These are phyloP conservation scores for Eremothecium sinecaudum DNA, from an alignment of 1,139 yeast species.

Conservation along the genomic window DNA sequence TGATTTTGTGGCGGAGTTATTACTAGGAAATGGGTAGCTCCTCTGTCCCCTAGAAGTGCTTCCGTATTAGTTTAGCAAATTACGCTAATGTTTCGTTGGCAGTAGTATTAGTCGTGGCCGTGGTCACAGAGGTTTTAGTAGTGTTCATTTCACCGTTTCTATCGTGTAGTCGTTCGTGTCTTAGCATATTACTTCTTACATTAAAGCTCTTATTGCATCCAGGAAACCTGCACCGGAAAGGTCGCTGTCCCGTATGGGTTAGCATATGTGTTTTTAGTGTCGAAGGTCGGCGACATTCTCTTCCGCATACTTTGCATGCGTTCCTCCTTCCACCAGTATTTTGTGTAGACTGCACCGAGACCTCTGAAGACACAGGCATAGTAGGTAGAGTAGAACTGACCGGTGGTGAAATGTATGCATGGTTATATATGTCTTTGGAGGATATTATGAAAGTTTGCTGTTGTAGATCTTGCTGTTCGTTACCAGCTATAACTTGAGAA, in stretches of 20 bases:
- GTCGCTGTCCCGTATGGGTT: constrained; percentile 7
- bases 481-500: constrained; percentile 2
- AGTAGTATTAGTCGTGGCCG: background rate
- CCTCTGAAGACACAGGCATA: constrained; percentile 2
- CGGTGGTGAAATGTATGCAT: constrained; percentile 4
- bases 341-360: background rate
- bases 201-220: constrained; percentile 10
- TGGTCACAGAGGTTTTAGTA: background rate
- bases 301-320: constrained; percentile 8
- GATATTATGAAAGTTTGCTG: constrained; percentile 1
- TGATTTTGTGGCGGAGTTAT: too few species aligned
- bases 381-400: constrained; percentile 3
- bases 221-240: constrained; percentile 7
- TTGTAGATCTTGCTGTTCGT: constrained; percentile 1
- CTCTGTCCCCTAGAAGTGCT: too few species aligned
- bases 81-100: background rate
- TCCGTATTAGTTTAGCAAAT: too few species aligned
- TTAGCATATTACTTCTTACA: constrained; percentile 8
- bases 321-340: constrained; percentile 1
- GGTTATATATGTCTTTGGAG: background rate
- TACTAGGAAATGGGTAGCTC: too few species aligned
- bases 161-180: constrained; percentile 8
- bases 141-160: background rate
- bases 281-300: constrained; percentile 8
- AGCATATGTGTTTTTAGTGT: constrained; percentile 9